Conservation (phyloP, 345 rosid species). For the Eucalyptus melliodora region DNA sequence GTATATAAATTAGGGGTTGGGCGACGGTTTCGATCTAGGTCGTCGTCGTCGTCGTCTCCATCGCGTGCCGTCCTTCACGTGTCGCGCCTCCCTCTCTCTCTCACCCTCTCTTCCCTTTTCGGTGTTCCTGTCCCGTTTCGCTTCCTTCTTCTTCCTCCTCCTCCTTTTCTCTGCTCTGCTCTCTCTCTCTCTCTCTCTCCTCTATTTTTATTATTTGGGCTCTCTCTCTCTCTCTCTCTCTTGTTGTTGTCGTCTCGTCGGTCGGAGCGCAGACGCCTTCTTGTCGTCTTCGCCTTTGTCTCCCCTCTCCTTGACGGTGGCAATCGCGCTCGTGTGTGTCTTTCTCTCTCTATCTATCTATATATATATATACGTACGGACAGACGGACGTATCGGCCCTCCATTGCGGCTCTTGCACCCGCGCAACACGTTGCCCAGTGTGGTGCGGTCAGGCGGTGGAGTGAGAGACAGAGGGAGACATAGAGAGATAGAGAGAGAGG, state of each 20-base stretch:
- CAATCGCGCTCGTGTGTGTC: neutral
- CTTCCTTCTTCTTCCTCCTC: neutral
- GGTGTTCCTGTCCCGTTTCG: neutral
- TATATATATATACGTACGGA: neutral
- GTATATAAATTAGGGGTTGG: neutral
- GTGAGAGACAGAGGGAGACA: neutral
- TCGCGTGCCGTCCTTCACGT: constrained; percentile 19
- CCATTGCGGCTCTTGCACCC: neutral
- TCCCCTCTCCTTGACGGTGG: neutral
- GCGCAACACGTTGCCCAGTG: neutral
- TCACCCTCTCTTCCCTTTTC: neutral
- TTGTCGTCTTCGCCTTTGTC: neutral
- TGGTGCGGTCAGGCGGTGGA: neutral
- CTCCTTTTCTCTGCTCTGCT: neutral
- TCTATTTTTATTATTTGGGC: neutral
- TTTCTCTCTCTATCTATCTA: neutral
- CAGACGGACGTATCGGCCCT: neutral
- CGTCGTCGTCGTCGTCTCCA: neutral
- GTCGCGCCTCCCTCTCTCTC: neutral
- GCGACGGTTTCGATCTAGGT: neutral
- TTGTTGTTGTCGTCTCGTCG: neutral
- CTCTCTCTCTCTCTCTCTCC: neutral
- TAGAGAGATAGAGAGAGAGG: neutral
- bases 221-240: neutral
- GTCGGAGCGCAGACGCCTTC: neutral